Percentiles rank a stretch among this genome's conserved stretches.
Conservation (phyloP, 805 yeast species). For the Kregervanrija pseudodelftensis region DNA sequence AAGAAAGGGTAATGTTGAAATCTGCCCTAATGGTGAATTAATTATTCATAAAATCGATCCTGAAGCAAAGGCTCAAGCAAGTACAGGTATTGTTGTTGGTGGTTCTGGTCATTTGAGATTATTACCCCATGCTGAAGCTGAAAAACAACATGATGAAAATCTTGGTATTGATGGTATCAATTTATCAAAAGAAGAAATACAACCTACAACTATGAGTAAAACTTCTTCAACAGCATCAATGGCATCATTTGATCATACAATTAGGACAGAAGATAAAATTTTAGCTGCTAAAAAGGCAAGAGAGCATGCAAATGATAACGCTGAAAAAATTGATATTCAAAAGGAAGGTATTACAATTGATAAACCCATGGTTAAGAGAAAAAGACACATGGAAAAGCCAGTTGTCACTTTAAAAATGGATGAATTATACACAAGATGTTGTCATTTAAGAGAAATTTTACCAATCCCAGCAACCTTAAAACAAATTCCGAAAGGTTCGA, state of each 20-base stretch:
- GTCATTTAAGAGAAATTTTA: constrained; percentile 83
- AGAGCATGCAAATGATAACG: constrained; percentile 8
- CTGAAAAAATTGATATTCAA: constrained; percentile 16
- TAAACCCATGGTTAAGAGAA: constrained; percentile 50
- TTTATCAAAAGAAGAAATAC: too few species aligned
- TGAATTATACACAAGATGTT: constrained; percentile 81
- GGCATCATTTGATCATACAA: constrained; percentile 20
- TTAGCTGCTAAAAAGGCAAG: constrained; percentile 27
- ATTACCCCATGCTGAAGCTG: constrained; percentile 14
- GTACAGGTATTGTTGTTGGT: constrained; percentile 72
- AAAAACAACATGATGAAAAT: constrained; percentile 10
- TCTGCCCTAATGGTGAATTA: constrained; percentile 27
- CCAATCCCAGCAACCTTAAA: constrained; percentile 87
- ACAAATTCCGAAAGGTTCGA: constrained; percentile 71
- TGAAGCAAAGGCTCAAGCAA: constrained; percentile 29
- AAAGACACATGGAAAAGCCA: constrained; percentile 29
- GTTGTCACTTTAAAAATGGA: constrained; percentile 45
- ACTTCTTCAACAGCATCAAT: constrained; percentile 12
- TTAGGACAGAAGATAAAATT: constrained; percentile 22
- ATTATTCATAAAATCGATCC: constrained; percentile 28
- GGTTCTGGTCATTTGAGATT: constrained; percentile 63
- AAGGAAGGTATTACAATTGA: constrained; percentile 46
- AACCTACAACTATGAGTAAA: constrained; percentile 13
- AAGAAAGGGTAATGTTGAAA: constrained; percentile 62
- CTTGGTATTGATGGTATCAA: constrained; percentile 16